Evolutionary conservation across 768 basidiomycete species (phyloP).

Genomic region (Hygrophorus pudorinus): DNA sequence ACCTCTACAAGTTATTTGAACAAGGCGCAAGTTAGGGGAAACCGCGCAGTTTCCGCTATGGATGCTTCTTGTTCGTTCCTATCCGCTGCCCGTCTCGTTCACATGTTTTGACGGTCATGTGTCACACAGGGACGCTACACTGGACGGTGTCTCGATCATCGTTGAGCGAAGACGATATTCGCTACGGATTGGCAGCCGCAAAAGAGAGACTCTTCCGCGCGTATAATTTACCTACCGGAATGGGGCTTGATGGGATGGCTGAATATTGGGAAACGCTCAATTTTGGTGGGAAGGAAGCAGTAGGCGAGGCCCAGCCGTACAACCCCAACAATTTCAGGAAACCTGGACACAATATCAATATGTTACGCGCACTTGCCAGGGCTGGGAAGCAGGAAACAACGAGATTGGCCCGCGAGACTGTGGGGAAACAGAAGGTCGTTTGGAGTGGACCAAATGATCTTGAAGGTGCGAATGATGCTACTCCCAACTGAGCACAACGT

Average conservation of each 20-base stretch:
- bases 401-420: constrained; percentile 23
- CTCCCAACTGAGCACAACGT: too few relatives aligned
- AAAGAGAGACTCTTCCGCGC: constrained; percentile 36
- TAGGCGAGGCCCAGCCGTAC: constrained; percentile 2
- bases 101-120: background rate
- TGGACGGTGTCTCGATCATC: constrained; percentile 43
- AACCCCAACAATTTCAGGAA: constrained; percentile 24
- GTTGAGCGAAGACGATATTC: constrained; percentile 24
- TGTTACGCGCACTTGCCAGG: constrained; percentile 36
- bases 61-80: constrained; percentile 21
- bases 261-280: constrained; percentile 36
- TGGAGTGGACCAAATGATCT: constrained; percentile 18
- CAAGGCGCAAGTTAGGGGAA: constrained; percentile 27
- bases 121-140: constrained; percentile 44
- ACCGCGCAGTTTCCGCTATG: constrained; percentile 20
- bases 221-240: constrained; percentile 39
- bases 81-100: background rate
- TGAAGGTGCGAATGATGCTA: constrained; percentile 4
- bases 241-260: constrained; percentile 31
- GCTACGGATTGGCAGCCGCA: constrained; percentile 20
- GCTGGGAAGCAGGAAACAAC: constrained; percentile 33
- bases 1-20: constrained; percentile 32
- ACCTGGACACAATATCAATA: constrained; percentile 23
- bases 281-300: constrained; percentile 23
- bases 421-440: constrained; percentile 38